phyloP scores from a whole-genome alignment of 192 early-diverging fungal genomes.

The Chytriomyces sp. region DNA sequence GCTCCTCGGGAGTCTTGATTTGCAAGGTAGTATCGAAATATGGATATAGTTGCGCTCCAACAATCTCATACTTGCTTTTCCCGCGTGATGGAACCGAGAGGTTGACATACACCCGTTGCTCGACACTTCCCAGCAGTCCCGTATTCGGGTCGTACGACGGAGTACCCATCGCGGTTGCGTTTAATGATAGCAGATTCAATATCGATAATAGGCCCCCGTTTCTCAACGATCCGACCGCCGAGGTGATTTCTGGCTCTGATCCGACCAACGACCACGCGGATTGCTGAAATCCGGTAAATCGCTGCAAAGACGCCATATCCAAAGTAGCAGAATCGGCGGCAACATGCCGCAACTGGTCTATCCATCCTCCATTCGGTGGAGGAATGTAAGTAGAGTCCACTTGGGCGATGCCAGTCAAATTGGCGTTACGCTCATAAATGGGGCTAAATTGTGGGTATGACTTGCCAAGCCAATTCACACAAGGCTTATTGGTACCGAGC shows the following conservation, averaged over 20 bases:
- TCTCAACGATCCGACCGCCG: not conserved
- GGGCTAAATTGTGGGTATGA: not conserved
- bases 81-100: conserved; percentile 1
- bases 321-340: not conserved
- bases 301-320: not conserved
- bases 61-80: conserved; percentile 18
- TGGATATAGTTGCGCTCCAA: conserved; percentile 36
- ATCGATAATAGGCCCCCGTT: not conserved
- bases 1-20: not conserved
- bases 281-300: conserved; percentile 2
- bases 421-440: conserved; percentile 25
- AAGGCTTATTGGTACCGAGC: conserved; percentile 1
- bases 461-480: conserved; percentile 23
- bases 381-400: conserved; percentile 10
- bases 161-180: not conserved
- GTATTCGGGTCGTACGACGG: not conserved
- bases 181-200: no score
- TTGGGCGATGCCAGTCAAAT: conserved; percentile 5
- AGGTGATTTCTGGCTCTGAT: not conserved
- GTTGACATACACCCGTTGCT: conserved; percentile 38
- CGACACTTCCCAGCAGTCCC: conserved; percentile 44
- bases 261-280: conserved; percentile 6
- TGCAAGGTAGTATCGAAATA: conserved; percentile 34
- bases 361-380: conserved; percentile 27
- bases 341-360: not conserved